These are phyloP conservation scores for Calvatia gigantea DNA, from an alignment of 768 basidiomycete species.

Conservation along the genomic window DNA sequence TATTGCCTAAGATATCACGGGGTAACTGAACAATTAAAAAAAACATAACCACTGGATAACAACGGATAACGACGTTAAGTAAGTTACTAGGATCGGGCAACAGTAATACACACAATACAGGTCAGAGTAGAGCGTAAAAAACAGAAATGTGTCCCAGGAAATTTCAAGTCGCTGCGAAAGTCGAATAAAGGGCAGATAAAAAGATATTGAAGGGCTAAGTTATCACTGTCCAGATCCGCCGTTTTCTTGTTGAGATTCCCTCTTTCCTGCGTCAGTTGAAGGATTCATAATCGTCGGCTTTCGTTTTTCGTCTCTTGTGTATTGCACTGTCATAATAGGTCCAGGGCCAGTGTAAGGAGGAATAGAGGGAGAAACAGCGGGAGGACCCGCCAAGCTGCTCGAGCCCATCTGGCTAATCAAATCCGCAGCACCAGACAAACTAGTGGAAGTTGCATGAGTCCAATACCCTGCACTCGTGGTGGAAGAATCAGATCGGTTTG, in stretches of 20 bases:
- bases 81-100: no score
- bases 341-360: constrained; percentile 6
- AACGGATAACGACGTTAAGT: no score
- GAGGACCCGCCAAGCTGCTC: not conserved
- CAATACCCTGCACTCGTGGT: not conserved
- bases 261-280: not conserved
- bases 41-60: no score
- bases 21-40: no score
- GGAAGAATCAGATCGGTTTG: not conserved
- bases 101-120: not conserved
- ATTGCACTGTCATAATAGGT: not conserved
- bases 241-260: no score
- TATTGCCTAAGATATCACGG: no score
- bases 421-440: constrained; percentile 4
- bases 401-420: not conserved
- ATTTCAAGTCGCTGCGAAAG: not conserved
- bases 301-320: constrained; percentile 6
- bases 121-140: not conserved
- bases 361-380: not conserved
- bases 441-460: not conserved
- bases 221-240: not conserved
- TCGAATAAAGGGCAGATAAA: not conserved
- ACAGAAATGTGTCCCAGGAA: not conserved
- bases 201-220: no score
- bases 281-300: not conserved